Conservation (phyloP, 202 grass and related monocot species). For the Sporobolus alterniflorus region DNA sequence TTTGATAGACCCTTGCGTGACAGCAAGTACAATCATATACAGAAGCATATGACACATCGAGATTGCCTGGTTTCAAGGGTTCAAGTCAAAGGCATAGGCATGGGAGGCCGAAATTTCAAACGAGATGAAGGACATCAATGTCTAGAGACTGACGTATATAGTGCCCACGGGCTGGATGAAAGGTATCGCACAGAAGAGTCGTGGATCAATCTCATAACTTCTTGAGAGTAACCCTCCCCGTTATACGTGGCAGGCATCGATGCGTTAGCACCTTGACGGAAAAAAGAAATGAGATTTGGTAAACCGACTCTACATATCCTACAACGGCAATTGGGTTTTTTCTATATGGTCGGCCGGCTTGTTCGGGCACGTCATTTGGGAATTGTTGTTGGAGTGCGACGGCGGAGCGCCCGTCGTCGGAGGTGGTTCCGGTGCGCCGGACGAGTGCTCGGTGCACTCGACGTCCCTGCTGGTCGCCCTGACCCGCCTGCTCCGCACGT, state of each 20-base stretch:
- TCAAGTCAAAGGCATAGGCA: conserved; percentile 16
- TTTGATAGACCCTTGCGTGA: conserved; percentile 24
- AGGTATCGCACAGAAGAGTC: neutral
- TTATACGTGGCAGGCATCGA: neutral
- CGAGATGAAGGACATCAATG: neutral
- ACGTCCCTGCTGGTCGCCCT: conserved; percentile 68
- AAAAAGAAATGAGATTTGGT: neutral
- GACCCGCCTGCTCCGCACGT: conserved; percentile 43
- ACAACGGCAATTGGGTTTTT: neutral
- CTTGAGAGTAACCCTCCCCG: neutral
- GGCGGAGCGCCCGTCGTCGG: neutral
- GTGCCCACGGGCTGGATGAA: neutral
- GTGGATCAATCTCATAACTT: conserved; percentile 3
- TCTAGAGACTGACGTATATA: conserved; percentile 9
- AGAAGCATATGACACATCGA: no score
- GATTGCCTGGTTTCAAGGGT: neutral
- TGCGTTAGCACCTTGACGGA: neutral
- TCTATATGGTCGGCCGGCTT: neutral
- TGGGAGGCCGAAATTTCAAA: conserved; percentile 12
- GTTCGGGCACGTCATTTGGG: neutral
- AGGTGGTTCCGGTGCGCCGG: neutral
- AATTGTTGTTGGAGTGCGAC: neutral
- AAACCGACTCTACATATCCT: no score
- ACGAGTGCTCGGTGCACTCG: conserved; percentile 70
- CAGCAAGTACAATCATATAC: neutral